Base-by-base conservation (phyloP, 176 grass and related monocot genomes). In the barley (Hordeum vulgare) region DNA sequence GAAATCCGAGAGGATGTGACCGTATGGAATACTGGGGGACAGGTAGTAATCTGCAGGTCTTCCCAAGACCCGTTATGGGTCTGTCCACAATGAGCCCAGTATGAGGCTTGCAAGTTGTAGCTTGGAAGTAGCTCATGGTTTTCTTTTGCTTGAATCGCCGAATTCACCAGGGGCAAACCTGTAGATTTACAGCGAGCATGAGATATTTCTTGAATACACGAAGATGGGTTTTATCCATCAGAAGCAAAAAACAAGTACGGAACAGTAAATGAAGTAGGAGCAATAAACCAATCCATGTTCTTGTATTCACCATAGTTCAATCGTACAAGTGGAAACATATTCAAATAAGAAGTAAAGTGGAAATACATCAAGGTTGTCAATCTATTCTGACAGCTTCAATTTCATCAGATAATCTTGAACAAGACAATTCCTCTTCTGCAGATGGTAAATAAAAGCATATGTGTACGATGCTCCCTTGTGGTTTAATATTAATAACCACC, bases 121-220 rank as follows among this genome's bases (percentile, higher is more conserved):
- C 88, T 71, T 94, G 91, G 71, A 94, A 89, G 66, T 85, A 92
- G 76, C 77, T 92, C 92, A 92, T 90, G 35, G 17, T 91, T 80
- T 66, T 58, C 74, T 86, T 60, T 83, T 80, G 47, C 89, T 88
- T 91, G 64, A 86, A 89, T 34, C 36, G n/a, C 78, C 13, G 62
- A 74, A 78, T 66, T 39, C 54, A 68, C 61, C 62, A 69, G 47
- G 75, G 4, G 61, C 67, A 64, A 82, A 39, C 8, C 79, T 90
- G 84, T 74, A 82, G 21, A 77, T 68, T 70, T 40, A 65, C 42
- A 86, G 71, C 24, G 36, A 81, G 12, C 53, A 29, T 77, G 71
- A 84, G n/a, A 54, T n/a, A 74, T 59, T 44, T 61, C 24, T 86
- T 31, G 54, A 87, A 44, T 76, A 78, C 18, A 20, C 11, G 4